Evolutionary conservation across 148 eudicot species (phyloP).

Genomic region (Camellia granthamiana): DNA sequence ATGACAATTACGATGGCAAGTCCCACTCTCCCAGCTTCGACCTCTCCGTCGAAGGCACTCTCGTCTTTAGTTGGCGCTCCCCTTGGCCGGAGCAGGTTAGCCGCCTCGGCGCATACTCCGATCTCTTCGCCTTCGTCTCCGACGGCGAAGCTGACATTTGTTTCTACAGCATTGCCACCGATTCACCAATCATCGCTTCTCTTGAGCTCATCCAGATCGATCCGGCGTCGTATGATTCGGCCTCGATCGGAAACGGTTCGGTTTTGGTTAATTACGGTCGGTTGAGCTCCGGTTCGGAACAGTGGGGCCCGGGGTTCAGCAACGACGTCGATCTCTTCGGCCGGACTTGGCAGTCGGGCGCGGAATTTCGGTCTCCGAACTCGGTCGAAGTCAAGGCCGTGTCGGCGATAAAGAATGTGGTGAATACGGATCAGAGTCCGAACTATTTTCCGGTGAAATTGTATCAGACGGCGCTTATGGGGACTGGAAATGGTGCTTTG

Average conservation of each 20-base stretch:
- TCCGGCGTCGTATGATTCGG: slow-evolving; percentile 52
- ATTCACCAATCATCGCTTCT: slow-evolving; percentile 82
- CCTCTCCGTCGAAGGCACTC: slow-evolving; percentile 72
- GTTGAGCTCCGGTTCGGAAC: slow-evolving; percentile 59
- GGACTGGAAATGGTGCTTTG: slow-evolving; percentile 33
- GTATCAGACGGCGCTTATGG: slow-evolving; percentile 54
- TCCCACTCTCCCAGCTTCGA: slow-evolving; percentile 75
- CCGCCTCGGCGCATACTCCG: slow-evolving; percentile 75
- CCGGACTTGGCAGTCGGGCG: slow-evolving; percentile 83
- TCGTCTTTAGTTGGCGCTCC: slow-evolving; percentile 77
- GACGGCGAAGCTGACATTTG: slow-evolving; percentile 61
- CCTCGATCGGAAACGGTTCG: slow-evolving; percentile 28
- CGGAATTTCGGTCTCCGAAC: slow-evolving; percentile 37
- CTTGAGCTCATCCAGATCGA: slow-evolving; percentile 61
- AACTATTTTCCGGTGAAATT: slow-evolving; percentile 77
- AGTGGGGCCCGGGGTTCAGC: slow-evolving; percentile 89
- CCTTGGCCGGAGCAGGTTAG: slow-evolving; percentile 65
- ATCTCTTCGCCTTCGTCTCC: slow-evolving; percentile 55
- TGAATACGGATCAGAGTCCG: slow-evolving; percentile 50
- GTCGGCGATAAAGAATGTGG: slow-evolving; percentile 40
- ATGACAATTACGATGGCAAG: slow-evolving; percentile 88
- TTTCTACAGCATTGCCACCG: slow-evolving; percentile 89
- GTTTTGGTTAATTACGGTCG: slow-evolving; percentile 84
- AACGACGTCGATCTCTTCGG: slow-evolving; percentile 76
- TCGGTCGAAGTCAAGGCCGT: slow-evolving; percentile 34